Conservation (phyloP, 1,139 yeast genomes). For the Hemisphaericaspora subhashii region DNA sequence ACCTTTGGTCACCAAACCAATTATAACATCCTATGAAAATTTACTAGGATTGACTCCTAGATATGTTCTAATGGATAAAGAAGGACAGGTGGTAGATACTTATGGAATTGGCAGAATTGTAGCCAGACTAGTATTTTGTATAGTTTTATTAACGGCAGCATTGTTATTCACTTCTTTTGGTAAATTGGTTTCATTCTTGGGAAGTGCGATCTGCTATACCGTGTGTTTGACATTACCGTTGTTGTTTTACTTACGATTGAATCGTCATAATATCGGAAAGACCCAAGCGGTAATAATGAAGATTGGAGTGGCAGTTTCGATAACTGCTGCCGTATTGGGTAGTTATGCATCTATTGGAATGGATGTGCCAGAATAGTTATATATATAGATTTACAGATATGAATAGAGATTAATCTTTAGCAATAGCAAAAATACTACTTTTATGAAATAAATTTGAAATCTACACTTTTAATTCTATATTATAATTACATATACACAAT, state of each 20-base stretch:
- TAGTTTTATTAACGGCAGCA: slow-evolving; percentile 47
- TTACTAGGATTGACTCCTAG: slow-evolving; percentile 17
- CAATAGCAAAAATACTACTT: too few species aligned
- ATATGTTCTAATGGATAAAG: slow-evolving; percentile 8
- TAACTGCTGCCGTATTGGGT: slow-evolving; percentile 52
- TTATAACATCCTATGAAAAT: slow-evolving; percentile 42
- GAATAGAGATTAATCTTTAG: background rate
- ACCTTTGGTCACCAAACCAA: slow-evolving; percentile 41
- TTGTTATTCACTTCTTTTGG: slow-evolving; percentile 75
- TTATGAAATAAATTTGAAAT: too few species aligned
- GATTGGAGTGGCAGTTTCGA: slow-evolving; percentile 46
- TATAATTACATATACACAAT: background rate
- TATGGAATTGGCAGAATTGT: slow-evolving; percentile 29
- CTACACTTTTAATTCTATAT: too few species aligned
- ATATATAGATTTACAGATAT: background rate
- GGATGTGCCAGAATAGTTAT: slow-evolving; percentile 7
- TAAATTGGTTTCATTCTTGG: slow-evolving; percentile 77
- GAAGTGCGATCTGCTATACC: slow-evolving; percentile 77
- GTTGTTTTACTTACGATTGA: slow-evolving; percentile 63
- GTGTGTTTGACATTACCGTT: slow-evolving; percentile 81
- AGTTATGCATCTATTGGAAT: slow-evolving; percentile 24
- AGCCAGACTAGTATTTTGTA: slow-evolving; percentile 24
- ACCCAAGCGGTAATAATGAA: slow-evolving; percentile 41
- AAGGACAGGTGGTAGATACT: slow-evolving; percentile 7
- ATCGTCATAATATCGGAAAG: slow-evolving; percentile 43